These are phyloP conservation scores for Lactarius sp. DNA, from an alignment of 768 basidiomycete genomes.

Conservation along the genomic window DNA sequence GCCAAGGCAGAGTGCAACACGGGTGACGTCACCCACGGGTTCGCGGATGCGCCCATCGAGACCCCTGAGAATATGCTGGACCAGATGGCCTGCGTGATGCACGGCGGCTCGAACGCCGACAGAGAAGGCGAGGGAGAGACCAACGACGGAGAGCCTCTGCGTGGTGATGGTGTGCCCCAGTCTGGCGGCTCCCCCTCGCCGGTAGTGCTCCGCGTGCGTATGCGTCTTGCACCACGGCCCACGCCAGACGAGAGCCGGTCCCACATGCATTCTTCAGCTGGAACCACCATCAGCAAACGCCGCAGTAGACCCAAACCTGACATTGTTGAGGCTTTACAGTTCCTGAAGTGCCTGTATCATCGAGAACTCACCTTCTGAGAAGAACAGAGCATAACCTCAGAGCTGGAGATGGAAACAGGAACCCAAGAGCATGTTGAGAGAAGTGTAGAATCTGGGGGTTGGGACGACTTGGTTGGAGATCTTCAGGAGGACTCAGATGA, in stretches of 20 bases:
- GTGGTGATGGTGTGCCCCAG: not conserved
- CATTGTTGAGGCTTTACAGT: too few species aligned
- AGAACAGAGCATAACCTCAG: too few species aligned
- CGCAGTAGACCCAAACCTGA: too few species aligned
- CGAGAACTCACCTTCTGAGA: too few species aligned
- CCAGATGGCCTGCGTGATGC: conserved; percentile 10
- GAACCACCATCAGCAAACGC: too few species aligned
- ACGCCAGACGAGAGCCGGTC: conserved; percentile 83
- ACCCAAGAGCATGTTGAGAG: too few species aligned
- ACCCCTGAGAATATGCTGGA: conserved; percentile 28
- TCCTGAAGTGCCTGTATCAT: too few species aligned
- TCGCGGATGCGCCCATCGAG: conserved; percentile 31
- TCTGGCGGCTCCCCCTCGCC: conserved; percentile 44
- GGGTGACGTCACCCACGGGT: conserved; percentile 53
- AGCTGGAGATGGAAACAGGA: too few species aligned
- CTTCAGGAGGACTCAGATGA: too few species aligned
- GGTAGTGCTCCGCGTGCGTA: conserved; percentile 43
- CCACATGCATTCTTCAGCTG: conserved; percentile 45
- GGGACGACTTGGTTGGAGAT: too few species aligned
- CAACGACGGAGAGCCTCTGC: not conserved
- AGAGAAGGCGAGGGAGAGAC: not conserved
- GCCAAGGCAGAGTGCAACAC: not conserved
- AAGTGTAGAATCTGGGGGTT: too few species aligned
- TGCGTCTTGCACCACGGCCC: conserved; percentile 70
- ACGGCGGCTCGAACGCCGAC: conserved; percentile 21